Conservation (phyloP, 768 basidiomycete species). For the Cubamyces sp. region DNA sequence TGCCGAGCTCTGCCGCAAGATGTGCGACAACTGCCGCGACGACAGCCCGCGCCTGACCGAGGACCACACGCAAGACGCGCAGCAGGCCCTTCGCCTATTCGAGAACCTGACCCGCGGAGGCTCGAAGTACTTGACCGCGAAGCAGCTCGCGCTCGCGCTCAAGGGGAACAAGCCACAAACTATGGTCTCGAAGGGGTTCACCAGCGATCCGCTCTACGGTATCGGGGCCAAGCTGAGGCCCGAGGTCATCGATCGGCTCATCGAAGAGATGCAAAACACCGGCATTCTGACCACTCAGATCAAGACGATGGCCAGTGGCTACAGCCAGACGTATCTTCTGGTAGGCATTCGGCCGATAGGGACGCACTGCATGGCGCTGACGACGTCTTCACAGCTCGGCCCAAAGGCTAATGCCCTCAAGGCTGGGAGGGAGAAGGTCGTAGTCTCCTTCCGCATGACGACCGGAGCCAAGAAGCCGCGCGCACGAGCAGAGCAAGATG, state of each 20-base stretch:
- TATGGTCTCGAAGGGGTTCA: slow-evolving; percentile 51
- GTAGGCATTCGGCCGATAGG: not conserved
- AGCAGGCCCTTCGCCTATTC: slow-evolving; percentile 5
- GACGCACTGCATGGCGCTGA: not conserved
- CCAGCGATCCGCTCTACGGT: slow-evolving; percentile 55
- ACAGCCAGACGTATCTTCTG: slow-evolving; percentile 9
- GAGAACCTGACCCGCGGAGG: not conserved
- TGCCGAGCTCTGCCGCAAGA: slow-evolving; percentile 59
- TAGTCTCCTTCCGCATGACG: slow-evolving; percentile 5
- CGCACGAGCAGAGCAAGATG: not conserved
- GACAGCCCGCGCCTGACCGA: slow-evolving; percentile 26
- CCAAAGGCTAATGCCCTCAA: not conserved
- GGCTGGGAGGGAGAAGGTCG: slow-evolving; percentile 4
- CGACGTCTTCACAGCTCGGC: not conserved
- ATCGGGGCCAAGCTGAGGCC: slow-evolving; percentile 51
- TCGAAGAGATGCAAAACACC: slow-evolving; percentile 21
- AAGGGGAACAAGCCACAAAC: slow-evolving; percentile 59
- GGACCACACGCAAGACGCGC: slow-evolving; percentile 34
- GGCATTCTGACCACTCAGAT: slow-evolving; percentile 2
- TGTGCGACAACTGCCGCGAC: slow-evolving; percentile 85
- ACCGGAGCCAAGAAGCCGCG: not conserved
- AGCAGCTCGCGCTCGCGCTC: slow-evolving; percentile 64
- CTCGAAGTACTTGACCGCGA: slow-evolving; percentile 50
- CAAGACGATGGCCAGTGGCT: not conserved
- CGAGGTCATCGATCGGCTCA: slow-evolving; percentile 56